Evolutionary conservation across 1,284 basidiomycete genomes (phyloP).

Genomic region (Kwoniella shivajii): DNA sequence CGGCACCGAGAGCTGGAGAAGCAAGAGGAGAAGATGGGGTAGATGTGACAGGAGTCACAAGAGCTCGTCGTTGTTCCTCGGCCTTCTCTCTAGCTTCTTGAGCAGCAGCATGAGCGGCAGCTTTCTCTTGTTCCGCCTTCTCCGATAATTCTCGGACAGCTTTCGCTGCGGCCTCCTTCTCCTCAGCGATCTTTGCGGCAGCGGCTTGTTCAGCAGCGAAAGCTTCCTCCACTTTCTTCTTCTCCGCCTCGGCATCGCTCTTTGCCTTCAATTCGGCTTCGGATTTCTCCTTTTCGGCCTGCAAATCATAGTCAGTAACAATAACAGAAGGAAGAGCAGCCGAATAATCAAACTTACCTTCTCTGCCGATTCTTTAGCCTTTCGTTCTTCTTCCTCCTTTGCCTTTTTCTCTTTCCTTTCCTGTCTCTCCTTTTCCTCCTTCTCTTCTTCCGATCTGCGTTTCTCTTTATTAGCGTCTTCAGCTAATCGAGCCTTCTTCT

Average conservation of each 20-base stretch:
- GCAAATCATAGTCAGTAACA: slow-evolving; percentile 7
- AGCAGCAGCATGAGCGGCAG: slow-evolving; percentile 27
- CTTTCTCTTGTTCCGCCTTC: slow-evolving; percentile 40
- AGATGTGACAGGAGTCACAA: slow-evolving; percentile 36
- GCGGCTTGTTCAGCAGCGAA: slow-evolving; percentile 33
- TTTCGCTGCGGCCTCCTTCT: slow-evolving; percentile 55
- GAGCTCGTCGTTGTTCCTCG: slow-evolving; percentile 35
- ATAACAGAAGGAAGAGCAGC: slow-evolving; percentile 12
- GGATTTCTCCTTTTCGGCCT: slow-evolving; percentile 56
- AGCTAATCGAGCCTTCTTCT: slow-evolving; percentile 51
- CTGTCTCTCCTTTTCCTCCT: slow-evolving; percentile 50
- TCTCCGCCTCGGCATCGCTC: slow-evolving; percentile 47
- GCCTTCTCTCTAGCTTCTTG: slow-evolving; percentile 30
- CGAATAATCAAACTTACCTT: slow-evolving; percentile 52
- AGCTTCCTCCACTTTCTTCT: slow-evolving; percentile 24
- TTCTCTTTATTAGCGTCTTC: slow-evolving; percentile 47
- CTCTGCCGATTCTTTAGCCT: slow-evolving; percentile 46
- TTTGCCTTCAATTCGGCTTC: slow-evolving; percentile 54
- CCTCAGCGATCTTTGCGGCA: slow-evolving; percentile 54
- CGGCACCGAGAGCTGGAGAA: slow-evolving; percentile 48
- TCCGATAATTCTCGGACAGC: slow-evolving; percentile 26
- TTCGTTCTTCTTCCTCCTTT: slow-evolving; percentile 47
- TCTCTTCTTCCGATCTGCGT: slow-evolving; percentile 46
- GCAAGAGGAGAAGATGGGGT: slow-evolving; percentile 40
- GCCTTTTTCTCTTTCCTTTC: slow-evolving; percentile 45